Base-by-base conservation (phyloP, 2,329 filamentous ascomycete species). In the Arachnomyces sp. region DNA sequence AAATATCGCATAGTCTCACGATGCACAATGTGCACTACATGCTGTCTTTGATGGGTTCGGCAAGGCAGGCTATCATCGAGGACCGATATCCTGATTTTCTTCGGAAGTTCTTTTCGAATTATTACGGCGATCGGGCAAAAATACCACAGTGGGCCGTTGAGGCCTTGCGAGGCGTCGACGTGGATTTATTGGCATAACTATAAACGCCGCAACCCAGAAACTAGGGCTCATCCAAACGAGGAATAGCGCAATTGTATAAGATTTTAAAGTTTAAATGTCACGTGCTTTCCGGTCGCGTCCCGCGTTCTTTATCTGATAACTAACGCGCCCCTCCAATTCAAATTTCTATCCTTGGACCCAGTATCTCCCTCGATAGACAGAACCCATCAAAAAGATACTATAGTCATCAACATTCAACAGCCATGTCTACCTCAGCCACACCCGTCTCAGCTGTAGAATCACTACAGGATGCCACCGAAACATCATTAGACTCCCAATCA, bases 21-120 rank as follows among this genome's bases (percentile, higher is more conserved):
- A 87, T 96, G 57, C 92, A 98, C 63, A 98, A 98, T 57, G 86
- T 98, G 17, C 87, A 88, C 68, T 95, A 95, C 57, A 79, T 95
- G 59, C 72, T 98, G 39, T 75, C 83, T 44, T 68, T 98, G 52
- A 95, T 96, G 88, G 70, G 74, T 14, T 69, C 76, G 44, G 76
- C 80, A 9, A 75, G 90, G 44, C 72, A 85, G 46, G 80, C 92
- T 12, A 87, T 96, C 46, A 67, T 95, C 6, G 82, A 82, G 45
- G 88, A 95, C 57, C 66, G 71, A 38, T 96, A 84, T 60, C 89
- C 92, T 2, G 74, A 70, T 2, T 94, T 92, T 53, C 59, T 95
- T 45, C 79, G 69, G 50, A 65, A 74, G 28, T 96, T 95, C 67
- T 98, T 98, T 64, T 69, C 61, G 2, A 74, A 78, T 43, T 66